A percentile compares a stretch with the other conserved stretches of the same genome.
phyloP scores from a whole-genome alignment of 140 eudicot genomes.

The Ambrosia hybrid region DNA sequence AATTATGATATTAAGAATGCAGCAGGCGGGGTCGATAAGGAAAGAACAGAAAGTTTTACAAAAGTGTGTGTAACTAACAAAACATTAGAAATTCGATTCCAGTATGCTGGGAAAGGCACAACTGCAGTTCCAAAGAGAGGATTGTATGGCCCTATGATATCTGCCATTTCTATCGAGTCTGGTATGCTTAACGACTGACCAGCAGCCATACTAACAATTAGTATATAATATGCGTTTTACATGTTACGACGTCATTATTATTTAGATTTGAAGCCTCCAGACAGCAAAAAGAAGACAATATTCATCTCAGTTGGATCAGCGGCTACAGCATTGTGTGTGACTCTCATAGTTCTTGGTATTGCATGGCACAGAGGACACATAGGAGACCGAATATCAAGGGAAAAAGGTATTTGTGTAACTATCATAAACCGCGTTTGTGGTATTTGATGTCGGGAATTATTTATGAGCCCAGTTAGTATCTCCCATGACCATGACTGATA shows the following conservation, averaged over 20 bases:
- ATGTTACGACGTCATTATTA: background rate
- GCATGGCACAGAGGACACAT: constrained; percentile 53
- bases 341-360: constrained; percentile 34
- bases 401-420: constrained; percentile 17
- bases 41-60: constrained; percentile 11
- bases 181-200: too few species aligned
- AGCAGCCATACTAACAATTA: too few species aligned
- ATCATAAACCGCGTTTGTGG: too few species aligned
- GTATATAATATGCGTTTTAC: too few species aligned
- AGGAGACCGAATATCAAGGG: constrained; percentile 12
- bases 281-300: constrained; percentile 10
- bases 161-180: too few species aligned
- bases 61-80: background rate
- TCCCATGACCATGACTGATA: too few species aligned
- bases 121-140: too few species aligned
- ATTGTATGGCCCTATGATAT: too few species aligned
- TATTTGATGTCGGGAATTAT: too few species aligned
- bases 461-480: too few species aligned
- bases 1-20: constrained; percentile 35
- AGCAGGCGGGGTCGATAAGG: constrained; percentile 51
- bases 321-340: constrained; percentile 29
- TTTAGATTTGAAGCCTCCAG: background rate
- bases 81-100: too few species aligned
- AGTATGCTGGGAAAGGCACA: too few species aligned
- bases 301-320: constrained; percentile 38